Evolutionary conservation across 2,329 filamentous ascomycete species (phyloP).

Genomic region (Venturia effusa): DNA sequence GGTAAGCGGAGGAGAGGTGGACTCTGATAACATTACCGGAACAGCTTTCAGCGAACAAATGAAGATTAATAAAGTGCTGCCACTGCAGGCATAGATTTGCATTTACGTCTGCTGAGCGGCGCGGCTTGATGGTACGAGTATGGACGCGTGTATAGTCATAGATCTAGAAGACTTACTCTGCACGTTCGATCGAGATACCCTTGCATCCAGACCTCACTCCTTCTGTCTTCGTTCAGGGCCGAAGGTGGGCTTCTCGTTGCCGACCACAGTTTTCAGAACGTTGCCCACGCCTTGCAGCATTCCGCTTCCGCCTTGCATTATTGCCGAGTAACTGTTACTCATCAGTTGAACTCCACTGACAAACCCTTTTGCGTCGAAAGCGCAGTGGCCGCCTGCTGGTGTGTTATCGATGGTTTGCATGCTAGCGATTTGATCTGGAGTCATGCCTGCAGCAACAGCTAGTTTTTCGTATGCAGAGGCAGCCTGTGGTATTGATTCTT

Average conservation of each 20-base stretch:
- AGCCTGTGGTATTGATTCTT: conserved; percentile 40
- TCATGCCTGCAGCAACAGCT: conserved; percentile 34
- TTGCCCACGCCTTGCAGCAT: conserved; percentile 39
- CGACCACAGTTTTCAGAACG: conserved; percentile 39
- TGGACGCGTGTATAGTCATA: too few relatives aligned
- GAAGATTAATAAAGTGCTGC: neutral
- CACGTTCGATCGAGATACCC: neutral
- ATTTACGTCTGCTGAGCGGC: too few relatives aligned
- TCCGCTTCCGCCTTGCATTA: conserved; percentile 44
- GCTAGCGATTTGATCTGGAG: conserved; percentile 33
- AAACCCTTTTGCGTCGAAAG: conserved; percentile 45
- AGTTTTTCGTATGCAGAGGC: conserved; percentile 42
- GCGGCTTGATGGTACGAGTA: too few relatives aligned
- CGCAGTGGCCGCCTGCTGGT: conserved; percentile 47
- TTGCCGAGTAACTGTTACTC: conserved; percentile 39
- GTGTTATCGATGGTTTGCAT: conserved; percentile 48
- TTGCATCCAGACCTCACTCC: neutral
- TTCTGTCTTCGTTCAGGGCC: conserved; percentile 12
- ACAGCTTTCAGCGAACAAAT: neutral
- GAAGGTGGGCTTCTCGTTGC: conserved; percentile 38
- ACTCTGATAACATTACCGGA: neutral
- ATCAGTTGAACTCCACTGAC: conserved; percentile 48
- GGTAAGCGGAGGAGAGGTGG: neutral
- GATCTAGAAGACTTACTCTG: too few relatives aligned
- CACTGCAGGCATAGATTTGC: neutral